Conservation (phyloP, 192 early-diverging fungal species). For the Coemansia brasiliensis region DNA sequence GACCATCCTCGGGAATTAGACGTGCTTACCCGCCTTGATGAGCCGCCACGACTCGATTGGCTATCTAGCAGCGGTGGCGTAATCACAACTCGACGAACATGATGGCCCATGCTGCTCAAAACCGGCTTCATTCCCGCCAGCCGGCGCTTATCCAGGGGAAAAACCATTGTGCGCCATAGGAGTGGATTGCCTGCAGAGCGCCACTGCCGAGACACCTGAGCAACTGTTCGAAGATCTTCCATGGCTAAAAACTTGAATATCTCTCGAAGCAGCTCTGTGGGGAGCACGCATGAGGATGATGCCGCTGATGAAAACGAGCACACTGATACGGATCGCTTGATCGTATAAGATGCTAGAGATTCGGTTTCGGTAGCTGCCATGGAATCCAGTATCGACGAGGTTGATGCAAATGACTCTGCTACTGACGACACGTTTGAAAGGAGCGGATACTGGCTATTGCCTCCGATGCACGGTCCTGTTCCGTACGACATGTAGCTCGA, state of each 20-base stretch:
- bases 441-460: conserved; percentile 29
- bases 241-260: conserved; percentile 34
- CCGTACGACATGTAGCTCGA: conserved; percentile 43
- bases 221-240: conserved; percentile 38
- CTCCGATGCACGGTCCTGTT: conserved; percentile 31
- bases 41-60: conserved; percentile 21
- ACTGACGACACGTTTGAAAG: conserved; percentile 49
- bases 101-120: conserved; percentile 40
- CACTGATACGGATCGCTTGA: conserved; percentile 35
- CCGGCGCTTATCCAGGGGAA: conserved; percentile 54
- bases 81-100: conserved; percentile 48
- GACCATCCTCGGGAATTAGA: conserved; percentile 43
- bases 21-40: conserved; percentile 45
- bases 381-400: conserved; percentile 54
- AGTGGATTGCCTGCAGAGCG: conserved; percentile 46
- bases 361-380: conserved; percentile 48
- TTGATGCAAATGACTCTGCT: conserved; percentile 50
- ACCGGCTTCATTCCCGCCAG: conserved; percentile 45
- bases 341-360: conserved; percentile 41
- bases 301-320: conserved; percentile 49
- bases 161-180: conserved; percentile 52
- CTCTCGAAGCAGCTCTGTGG: conserved; percentile 45
- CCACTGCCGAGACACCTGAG: conserved; percentile 50
- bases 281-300: conserved; percentile 38
- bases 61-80: conserved; percentile 41